Percentiles rank a stretch among this genome's conserved stretches.
Conservation (phyloP, 768 basidiomycete genomes). For the Leccinum imitatum region DNA sequence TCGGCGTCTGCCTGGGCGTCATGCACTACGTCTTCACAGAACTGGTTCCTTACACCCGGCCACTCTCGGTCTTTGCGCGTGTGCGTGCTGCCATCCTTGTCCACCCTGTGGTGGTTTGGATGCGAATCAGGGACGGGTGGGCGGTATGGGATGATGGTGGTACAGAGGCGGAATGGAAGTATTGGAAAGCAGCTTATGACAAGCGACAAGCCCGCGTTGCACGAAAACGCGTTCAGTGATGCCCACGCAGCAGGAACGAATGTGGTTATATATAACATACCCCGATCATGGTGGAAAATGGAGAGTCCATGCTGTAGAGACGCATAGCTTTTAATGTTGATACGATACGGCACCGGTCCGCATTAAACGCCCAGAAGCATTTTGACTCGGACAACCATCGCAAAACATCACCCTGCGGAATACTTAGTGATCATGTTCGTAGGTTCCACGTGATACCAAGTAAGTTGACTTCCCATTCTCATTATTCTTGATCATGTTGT, state of each 20-base stretch:
- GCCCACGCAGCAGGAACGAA: too few species aligned
- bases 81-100: constrained; percentile 48
- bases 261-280: neutral
- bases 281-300: constrained; percentile 54
- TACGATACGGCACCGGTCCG: neutral
- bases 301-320: constrained; percentile 25
- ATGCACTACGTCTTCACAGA: constrained; percentile 57
- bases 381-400: too few species aligned
- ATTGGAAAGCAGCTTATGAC: constrained; percentile 64
- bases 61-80: constrained; percentile 52
- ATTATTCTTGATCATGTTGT: neutral
- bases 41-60: constrained; percentile 53
- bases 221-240: constrained; percentile 21
- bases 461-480: neutral
- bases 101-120: constrained; percentile 61
- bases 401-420: too few species aligned
- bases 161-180: constrained; percentile 64
- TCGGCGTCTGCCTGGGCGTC: constrained; percentile 58
- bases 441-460: neutral
- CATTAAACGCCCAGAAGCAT: neutral
- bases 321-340: neutral
- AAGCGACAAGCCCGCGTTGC: constrained; percentile 27
- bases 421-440: too few species aligned
- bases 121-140: constrained; percentile 81
- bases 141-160: constrained; percentile 79